A percentile compares a stretch with the other conserved stretches of the same genome.
Conservation (phyloP, 148 eudicot genomes). For the Arbutus unedo region DNA sequence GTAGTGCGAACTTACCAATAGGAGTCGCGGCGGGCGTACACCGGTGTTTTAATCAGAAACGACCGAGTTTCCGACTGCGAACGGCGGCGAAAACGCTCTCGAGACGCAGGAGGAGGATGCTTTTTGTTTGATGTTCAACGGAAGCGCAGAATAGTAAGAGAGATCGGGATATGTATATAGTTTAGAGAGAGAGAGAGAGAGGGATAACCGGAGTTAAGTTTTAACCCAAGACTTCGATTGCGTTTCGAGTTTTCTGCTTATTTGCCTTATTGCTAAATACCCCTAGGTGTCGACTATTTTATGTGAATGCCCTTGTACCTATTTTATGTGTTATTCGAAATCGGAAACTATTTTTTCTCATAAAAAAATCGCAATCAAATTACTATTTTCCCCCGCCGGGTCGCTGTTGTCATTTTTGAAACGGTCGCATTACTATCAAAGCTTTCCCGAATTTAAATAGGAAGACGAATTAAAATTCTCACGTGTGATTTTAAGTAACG, state of each 20-base stretch:
- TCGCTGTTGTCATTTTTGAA: too few species aligned
- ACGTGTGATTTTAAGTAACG: too few species aligned
- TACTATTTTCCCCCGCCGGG: too few species aligned
- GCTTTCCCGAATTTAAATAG: too few species aligned
- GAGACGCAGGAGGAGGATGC: not conserved
- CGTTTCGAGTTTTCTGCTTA: constrained; percentile 5
- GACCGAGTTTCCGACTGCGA: not conserved
- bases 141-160: not conserved
- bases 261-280: not conserved
- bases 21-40: not conserved
- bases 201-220: constrained; percentile 12
- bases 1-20: constrained; percentile 9
- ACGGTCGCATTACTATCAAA: too few species aligned
- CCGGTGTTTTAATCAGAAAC: not conserved
- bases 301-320: not conserved
- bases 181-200: constrained; percentile 6
- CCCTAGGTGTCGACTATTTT: not conserved
- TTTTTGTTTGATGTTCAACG: not conserved
- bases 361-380: too few species aligned
- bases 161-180: not conserved
- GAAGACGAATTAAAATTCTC: too few species aligned
- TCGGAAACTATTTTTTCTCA: too few species aligned
- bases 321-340: too few species aligned
- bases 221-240: constrained; percentile 13
- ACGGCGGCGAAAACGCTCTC: not conserved